Evolutionary conservation across 495 filamentous ascomycete species (phyloP).

Genomic region (Collariella sp.): DNA sequence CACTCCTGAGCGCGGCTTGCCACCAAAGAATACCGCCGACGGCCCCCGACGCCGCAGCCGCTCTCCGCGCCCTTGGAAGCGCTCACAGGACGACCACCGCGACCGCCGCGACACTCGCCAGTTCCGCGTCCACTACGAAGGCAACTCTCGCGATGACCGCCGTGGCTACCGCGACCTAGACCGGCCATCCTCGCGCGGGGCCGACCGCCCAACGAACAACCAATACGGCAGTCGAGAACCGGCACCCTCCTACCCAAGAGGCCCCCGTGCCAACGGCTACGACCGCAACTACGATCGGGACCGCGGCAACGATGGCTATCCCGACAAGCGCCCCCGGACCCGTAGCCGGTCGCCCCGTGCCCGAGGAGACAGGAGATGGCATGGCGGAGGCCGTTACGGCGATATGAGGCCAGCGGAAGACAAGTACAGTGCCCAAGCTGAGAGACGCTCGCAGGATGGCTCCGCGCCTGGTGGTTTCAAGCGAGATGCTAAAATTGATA

Average conservation of each 20-base stretch:
- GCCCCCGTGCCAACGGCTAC: slow-evolving; percentile 5
- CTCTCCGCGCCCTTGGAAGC: slow-evolving; percentile 54
- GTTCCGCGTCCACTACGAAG: slow-evolving; percentile 55
- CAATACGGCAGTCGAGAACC: slow-evolving; percentile 43
- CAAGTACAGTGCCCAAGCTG: slow-evolving; percentile 38
- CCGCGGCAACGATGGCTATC: slow-evolving; percentile 31
- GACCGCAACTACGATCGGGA: slow-evolving; percentile 12
- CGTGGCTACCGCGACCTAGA: slow-evolving; percentile 54
- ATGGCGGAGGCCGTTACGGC: slow-evolving; percentile 25
- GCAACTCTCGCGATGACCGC: slow-evolving; percentile 37
- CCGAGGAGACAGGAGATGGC: slow-evolving; percentile 35
- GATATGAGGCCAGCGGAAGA: slow-evolving; percentile 16
- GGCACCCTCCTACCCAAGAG: not conserved
- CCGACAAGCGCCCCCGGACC: slow-evolving; percentile 56
- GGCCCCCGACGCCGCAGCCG: slow-evolving; percentile 33
- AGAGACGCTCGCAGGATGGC: slow-evolving; percentile 31
- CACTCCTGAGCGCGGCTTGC: slow-evolving; percentile 63
- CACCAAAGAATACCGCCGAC: slow-evolving; percentile 62
- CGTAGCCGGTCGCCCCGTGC: slow-evolving; percentile 57
- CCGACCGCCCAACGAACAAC: slow-evolving; percentile 37
- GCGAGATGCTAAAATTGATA: slow-evolving; percentile 56
- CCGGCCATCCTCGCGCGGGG: slow-evolving; percentile 45
- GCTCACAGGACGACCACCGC: slow-evolving; percentile 52
- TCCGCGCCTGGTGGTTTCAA: slow-evolving; percentile 36
- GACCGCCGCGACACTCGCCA: slow-evolving; percentile 45